Percentiles rank a stretch among this genome's conserved stretches.
These are phyloP conservation scores for Pythium guiyangense DNA, from an alignment of 352 stramenopile species.

Conservation along the genomic window DNA sequence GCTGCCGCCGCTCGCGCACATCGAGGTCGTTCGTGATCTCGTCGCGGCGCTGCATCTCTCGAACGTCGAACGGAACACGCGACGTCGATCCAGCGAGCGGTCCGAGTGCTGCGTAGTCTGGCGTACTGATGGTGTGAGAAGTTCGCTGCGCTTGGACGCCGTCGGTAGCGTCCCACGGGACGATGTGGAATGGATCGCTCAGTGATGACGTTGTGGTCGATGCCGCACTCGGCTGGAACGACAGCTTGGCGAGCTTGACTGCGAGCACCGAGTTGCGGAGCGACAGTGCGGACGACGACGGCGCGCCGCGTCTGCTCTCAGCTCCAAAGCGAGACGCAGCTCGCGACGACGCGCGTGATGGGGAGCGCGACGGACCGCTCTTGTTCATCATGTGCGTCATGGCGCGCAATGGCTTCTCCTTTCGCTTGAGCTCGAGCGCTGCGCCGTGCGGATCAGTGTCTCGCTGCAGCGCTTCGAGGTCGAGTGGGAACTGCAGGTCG, in stretches of 20 bases:
- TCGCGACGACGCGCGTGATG: constrained; percentile 27
- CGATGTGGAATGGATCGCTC: constrained; percentile 8
- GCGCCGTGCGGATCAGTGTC: constrained; percentile 7
- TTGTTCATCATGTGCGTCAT: constrained; percentile 7
- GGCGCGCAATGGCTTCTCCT: constrained; percentile 11
- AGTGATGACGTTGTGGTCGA: neutral
- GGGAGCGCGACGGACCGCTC: constrained; percentile 16
- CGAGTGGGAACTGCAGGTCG: constrained; percentile 7
- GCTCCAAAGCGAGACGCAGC: constrained; percentile 27
- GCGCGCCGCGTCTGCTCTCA: neutral
- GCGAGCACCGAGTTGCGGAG: constrained; percentile 19
- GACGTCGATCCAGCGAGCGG: constrained; percentile 12
- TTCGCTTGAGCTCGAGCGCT: constrained; percentile 4
- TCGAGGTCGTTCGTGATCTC: constrained; percentile 40
- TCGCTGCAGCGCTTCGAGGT: neutral
- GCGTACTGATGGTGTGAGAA: neutral
- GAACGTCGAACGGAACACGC: constrained; percentile 23
- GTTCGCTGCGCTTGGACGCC: neutral
- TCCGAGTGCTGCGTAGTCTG: constrained; percentile 1
- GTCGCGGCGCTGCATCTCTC: constrained; percentile 32
- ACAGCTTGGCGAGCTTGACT: constrained; percentile 29
- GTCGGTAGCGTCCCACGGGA: constrained; percentile 11
- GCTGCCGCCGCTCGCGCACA: constrained; percentile 29
- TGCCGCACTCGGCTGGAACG: constrained; percentile 8
- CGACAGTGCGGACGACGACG: constrained; percentile 6